Percentiles rank a stretch among this genome's conserved stretches.
Evolutionary conservation across 202 grass and related monocot species (phyloP).

Genomic region (Schoenoplectus triqueter): DNA sequence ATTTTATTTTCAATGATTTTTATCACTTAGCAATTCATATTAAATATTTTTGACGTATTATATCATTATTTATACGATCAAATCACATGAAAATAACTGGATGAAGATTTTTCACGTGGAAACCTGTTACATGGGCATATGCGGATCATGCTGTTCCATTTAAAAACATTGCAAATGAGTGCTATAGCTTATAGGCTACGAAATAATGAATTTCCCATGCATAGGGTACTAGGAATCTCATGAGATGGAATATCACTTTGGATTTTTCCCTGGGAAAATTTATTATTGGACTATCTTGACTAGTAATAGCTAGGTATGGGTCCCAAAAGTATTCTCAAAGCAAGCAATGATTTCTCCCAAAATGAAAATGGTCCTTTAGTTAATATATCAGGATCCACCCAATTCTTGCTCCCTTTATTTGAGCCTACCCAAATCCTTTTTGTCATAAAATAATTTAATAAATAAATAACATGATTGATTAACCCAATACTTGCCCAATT

Average conservation of each 20-base stretch:
- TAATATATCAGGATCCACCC: neutral
- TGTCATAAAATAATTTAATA: neutral
- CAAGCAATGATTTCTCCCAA: neutral
- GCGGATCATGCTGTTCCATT: too few relatives aligned
- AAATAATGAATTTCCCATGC: too few relatives aligned
- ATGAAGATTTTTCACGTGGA: too few relatives aligned
- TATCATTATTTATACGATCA: too few relatives aligned
- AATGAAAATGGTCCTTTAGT: neutral
- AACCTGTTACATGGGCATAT: too few relatives aligned
- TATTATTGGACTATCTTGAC: neutral
- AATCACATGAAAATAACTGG: too few relatives aligned
- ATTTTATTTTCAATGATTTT: too few relatives aligned
- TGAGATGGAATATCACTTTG: neutral
- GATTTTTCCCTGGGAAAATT: neutral
- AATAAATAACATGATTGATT: neutral
- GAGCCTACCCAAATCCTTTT: neutral
- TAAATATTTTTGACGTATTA: too few relatives aligned
- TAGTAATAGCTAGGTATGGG: neutral
- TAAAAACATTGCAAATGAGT: too few relatives aligned
- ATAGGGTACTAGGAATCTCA: neutral
- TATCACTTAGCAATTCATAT: too few relatives aligned
- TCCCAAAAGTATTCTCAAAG: constrained; percentile 7
- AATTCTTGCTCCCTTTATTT: neutral
- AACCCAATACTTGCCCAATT: neutral
- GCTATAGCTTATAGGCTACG: too few relatives aligned